These are phyloP conservation scores for Nigrospora sphaerica DNA, from an alignment of 2,329 filamentous ascomycete genomes.

Conservation along the genomic window DNA sequence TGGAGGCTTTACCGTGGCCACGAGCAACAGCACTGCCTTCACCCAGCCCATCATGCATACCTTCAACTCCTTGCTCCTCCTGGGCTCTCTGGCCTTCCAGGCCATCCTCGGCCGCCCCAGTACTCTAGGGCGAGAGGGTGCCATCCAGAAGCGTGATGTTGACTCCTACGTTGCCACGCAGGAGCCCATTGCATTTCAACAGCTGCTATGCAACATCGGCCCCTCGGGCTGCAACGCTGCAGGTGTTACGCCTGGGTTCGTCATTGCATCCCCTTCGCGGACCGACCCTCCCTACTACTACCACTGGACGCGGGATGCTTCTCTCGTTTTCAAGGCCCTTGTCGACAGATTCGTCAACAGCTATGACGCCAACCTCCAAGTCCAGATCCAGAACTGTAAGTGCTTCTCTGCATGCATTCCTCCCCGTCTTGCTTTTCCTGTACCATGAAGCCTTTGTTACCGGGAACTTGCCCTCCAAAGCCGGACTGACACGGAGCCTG, in stretches of 20 bases:
- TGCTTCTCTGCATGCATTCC: background rate
- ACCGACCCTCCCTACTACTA: slow-evolving; percentile 55
- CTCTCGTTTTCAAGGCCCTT: slow-evolving; percentile 61
- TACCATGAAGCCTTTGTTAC: too few relatives aligned
- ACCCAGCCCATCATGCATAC: slow-evolving; percentile 41
- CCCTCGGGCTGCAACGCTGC: slow-evolving; percentile 40
- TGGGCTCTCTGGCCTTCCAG: slow-evolving; percentile 45
- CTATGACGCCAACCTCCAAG: slow-evolving; percentile 52
- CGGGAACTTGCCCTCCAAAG: background rate
- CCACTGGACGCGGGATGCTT: slow-evolving; percentile 72
- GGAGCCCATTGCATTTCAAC: slow-evolving; percentile 40
- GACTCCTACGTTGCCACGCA: slow-evolving; percentile 47
- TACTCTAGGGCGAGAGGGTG: slow-evolving; percentile 22
- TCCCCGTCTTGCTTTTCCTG: too few relatives aligned
- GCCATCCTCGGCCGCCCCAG: slow-evolving; percentile 39
- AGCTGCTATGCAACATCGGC: slow-evolving; percentile 55
- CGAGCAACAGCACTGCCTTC: slow-evolving; percentile 16
- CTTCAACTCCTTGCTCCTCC: slow-evolving; percentile 39
- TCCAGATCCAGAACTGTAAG: slow-evolving; percentile 52
- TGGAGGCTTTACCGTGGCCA: slow-evolving; percentile 8
- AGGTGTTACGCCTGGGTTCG: slow-evolving; percentile 41
- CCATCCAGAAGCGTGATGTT: slow-evolving; percentile 38
- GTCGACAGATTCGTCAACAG: slow-evolving; percentile 56
- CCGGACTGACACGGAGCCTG: background rate
- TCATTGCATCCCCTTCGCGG: slow-evolving; percentile 51